Evolutionary conservation across 169 alveolate genomes (phyloP).

Genomic region (Plasmodium adleri): DNA sequence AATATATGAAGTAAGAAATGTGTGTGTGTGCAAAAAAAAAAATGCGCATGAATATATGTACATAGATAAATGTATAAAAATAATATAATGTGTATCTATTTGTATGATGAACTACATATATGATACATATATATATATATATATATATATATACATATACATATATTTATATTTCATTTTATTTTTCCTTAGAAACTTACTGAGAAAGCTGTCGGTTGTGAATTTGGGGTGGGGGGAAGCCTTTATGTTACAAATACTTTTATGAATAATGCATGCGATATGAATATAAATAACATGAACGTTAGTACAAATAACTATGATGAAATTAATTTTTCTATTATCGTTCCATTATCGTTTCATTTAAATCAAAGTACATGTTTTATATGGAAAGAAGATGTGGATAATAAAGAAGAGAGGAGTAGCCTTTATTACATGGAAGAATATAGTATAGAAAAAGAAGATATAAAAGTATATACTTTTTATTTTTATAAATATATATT

Average conservation of each 20-base stretch:
- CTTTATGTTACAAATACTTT: conserved; percentile 36
- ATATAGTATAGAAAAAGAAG: conserved; percentile 8
- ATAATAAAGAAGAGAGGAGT: conserved; percentile 14
- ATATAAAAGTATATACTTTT: conserved; percentile 11
- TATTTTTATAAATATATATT: conserved; percentile 25
- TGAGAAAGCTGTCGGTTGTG: conserved; percentile 17
- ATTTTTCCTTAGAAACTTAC: conserved; percentile 12
- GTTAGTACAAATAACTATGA: not conserved
- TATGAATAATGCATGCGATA: conserved; percentile 10
- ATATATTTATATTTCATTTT: not conserved
- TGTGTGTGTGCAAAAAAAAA: not conserved
- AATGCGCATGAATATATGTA: not conserved
- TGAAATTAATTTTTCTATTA: conserved; percentile 31
- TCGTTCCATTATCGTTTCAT: not conserved
- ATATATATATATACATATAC: not conserved
- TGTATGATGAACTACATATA: not conserved
- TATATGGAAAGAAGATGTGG: conserved; percentile 4
- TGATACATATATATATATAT: not conserved
- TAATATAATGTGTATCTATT: too few relatives aligned
- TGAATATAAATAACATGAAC: conserved; percentile 5
- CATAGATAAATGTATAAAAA: not conserved
- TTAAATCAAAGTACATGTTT: conserved; percentile 4
- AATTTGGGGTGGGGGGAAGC: conserved; percentile 37
- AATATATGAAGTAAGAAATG: conserved; percentile 14
- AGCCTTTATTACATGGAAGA: conserved; percentile 19